Evolutionary conservation across 2,329 filamentous ascomycete species (phyloP), one percentile per base, ranked within the genome.

Genomic region (Pseudocercospora macadamiae): DNA sequence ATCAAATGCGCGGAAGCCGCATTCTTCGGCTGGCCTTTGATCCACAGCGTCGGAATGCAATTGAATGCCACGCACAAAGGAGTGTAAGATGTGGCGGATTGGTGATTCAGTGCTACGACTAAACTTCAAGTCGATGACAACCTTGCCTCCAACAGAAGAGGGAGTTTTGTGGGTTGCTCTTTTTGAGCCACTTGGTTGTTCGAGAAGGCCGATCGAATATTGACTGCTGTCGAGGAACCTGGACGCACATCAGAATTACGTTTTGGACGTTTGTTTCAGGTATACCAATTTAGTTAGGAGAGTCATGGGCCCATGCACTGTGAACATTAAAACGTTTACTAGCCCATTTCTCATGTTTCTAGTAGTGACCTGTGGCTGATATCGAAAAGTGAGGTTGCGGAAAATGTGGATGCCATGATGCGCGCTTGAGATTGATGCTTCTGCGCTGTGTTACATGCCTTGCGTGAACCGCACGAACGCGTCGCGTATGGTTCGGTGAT

Each of bases 391-490:
- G 42, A 45, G 42, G 42, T 45, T 12, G 21, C 18, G 42, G 25
- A 45, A 18, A 45, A 45, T 23, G 42, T 14, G 18, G 42, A n/a
- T 14, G 12, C 21, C 18, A n/a, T 25, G 42, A 14, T 23, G 42
- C 4, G 42, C 7, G 19, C 19, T 23, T 25, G 42, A 45, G 21
- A 19, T 28, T 32, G 9, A 30, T 26, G 36, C 30, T n/a, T 49
- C 26, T 37, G 42, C 51, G 61, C 51, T 59, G 65, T 65, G 60
- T 45, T 55, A 67, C 65, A 63, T 67, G 62, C 65, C 65, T 67
- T 67, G 63, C 63, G 61, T 60, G 18, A 42, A 51, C 45, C 28
- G 28, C 45, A 54, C 51, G 5, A 26, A 48, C 39, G 42, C 51
- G 53, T 56, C 45, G 45, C 45, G 45, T 49, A n/a, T n/a, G 21